Conservation (phyloP, 2,329 filamentous ascomycete species). For the Coleophoma eucalyptorum region DNA sequence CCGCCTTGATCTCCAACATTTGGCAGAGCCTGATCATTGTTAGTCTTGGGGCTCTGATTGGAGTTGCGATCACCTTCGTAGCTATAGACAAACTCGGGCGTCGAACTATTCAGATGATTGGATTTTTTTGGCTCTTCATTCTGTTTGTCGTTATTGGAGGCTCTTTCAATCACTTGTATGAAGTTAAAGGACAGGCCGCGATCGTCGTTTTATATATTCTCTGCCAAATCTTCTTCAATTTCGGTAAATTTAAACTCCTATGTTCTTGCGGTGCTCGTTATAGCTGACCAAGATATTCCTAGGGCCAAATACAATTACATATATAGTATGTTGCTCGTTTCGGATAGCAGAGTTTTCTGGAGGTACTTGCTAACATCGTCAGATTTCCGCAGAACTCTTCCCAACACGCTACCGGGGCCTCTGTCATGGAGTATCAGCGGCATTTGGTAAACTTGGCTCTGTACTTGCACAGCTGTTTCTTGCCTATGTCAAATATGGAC, state of each 20-base stretch:
- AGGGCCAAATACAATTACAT: background rate
- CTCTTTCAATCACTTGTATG: conserved; percentile 25
- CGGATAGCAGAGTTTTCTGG: no score
- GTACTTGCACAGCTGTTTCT: conserved; percentile 28
- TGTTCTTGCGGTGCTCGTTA: no score
- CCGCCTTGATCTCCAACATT: conserved; percentile 9
- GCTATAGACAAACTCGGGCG: conserved; percentile 16
- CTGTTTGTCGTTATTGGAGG: conserved; percentile 17
- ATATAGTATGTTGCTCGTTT: background rate
- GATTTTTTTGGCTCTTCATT: conserved; percentile 19
- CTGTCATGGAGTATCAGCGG: conserved; percentile 59
- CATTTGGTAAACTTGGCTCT: conserved; percentile 54
- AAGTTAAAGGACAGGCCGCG: conserved; percentile 26
- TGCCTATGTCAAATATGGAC: conserved; percentile 1
- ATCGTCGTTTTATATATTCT: conserved; percentile 34
- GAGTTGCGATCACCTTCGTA: conserved; percentile 12
- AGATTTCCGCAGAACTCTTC: conserved; percentile 55
- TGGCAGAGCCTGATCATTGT: conserved; percentile 16
- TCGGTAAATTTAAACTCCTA: conserved; percentile 47
- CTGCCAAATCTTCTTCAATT: conserved; percentile 41
- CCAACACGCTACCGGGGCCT: conserved; percentile 60
- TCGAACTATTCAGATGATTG: conserved; percentile 16
- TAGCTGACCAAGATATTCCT: no score
- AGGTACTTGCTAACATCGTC: no score
- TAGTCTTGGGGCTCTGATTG: conserved; percentile 13